Conservation (phyloP, 768 basidiomycete species). For the Strobilomyces dryophilus region DNA sequence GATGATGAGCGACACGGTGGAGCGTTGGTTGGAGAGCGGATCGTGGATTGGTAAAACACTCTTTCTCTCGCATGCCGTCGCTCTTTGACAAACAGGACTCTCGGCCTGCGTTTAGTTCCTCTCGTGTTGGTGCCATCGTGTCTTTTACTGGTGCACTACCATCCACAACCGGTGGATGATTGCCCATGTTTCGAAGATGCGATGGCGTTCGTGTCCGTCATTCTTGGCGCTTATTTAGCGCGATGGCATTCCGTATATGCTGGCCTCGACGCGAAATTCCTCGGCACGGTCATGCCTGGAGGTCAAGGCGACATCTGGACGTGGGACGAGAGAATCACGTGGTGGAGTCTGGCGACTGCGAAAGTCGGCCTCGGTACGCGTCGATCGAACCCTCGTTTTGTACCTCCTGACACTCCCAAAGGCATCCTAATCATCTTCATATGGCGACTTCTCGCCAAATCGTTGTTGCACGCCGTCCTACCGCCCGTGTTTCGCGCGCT, state of each 20-base stretch:
- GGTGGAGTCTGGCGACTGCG: conserved; percentile 34
- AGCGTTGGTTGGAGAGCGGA: conserved; percentile 37
- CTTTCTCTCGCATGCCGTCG: conserved; percentile 16
- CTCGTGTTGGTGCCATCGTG: conserved; percentile 56
- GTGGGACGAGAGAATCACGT: conserved; percentile 31
- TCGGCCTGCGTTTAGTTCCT: conserved; percentile 42
- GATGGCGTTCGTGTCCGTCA: conserved; percentile 85
- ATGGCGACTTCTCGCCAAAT: conserved; percentile 88
- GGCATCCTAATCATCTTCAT: conserved; percentile 77
- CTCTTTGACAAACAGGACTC: conserved; percentile 6
- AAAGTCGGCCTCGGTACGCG: conserved; percentile 42
- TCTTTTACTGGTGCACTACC: conserved; percentile 76
- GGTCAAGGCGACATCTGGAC: conserved; percentile 41
- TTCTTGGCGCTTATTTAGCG: conserved; percentile 66
- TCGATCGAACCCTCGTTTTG: background rate
- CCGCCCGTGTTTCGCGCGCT: conserved; percentile 83
- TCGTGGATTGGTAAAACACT: conserved; percentile 33
- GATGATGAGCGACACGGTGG: conserved; percentile 35
- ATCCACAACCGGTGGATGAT: conserved; percentile 93
- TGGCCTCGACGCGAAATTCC: conserved; percentile 35
- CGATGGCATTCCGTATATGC: conserved; percentile 55
- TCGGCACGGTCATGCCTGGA: conserved; percentile 50
- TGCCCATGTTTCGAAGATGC: conserved; percentile 99
- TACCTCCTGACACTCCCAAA: conserved; percentile 16
- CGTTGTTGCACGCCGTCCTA: conserved; percentile 63